Evolutionary conservation across 345 rosid genomes (phyloP), one percentile per base, ranked within the genome.

Genomic region (Eucalyptus dawsonii): DNA sequence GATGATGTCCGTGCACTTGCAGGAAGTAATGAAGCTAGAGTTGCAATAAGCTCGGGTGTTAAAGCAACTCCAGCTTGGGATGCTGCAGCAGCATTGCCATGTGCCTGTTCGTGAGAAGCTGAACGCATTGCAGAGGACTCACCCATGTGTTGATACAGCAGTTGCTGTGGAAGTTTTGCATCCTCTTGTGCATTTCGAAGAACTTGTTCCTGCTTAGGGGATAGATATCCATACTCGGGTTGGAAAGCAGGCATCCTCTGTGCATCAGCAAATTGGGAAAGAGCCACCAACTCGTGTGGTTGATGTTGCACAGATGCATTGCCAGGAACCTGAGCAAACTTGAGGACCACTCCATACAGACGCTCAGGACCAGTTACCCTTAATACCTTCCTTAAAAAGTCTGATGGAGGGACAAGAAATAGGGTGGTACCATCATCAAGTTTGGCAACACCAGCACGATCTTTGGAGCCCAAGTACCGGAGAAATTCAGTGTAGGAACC

Each of bases 371-470:
- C 99, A 17, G 88, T 80, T 72, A 97, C 96, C 89, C 95, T 95
- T 92, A 98, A 93, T 49, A 97, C 99, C 47, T 94, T 93, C 21
- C 96, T 92, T 88, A 97, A 93, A 92, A 98, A 98, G 87, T 96
- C 97, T 65, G 99, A 98, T 31, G 99, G 99, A 88, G 99, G 99
- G 80, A 97, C 98, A 93, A 98, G 92, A 88, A 98, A 97, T 67
- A 97, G 91, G 31, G 97, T 97, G 37, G 97, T 97, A 85, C 99
- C 99, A 89, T 97, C 98, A 83, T 94, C 97, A 58, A 98, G 93
- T 91, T 97, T 97, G 69, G 98, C 99, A 91, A 98, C 99, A 90
- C 99, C 99, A 54, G 99, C 99, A 90, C 99, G 97, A 87, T 96
- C 92, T 88, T 96, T 98, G 60, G 96, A 95, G 89, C 98, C 97